A percentile compares a stretch with the other conserved stretches of the same genome.
phyloP scores from a whole-genome alignment of 2,329 filamentous ascomycete genomes.

The Amauroascus niger region DNA sequence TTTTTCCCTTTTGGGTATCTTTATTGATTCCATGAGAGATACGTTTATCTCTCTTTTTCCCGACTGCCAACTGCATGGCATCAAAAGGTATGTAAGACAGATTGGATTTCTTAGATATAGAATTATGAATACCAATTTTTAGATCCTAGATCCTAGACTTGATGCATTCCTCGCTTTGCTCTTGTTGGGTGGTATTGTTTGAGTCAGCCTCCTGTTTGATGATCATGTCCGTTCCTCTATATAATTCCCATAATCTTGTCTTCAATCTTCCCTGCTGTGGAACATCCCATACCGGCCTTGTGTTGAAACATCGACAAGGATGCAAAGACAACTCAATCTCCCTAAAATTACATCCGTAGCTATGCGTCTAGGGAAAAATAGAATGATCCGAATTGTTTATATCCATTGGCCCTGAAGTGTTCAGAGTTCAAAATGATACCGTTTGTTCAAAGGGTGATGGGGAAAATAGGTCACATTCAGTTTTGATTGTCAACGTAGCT shows the following conservation, averaged over 20 bases:
- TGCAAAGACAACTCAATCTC: background rate
- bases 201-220: no score
- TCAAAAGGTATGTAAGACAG: background rate
- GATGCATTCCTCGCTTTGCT: background rate
- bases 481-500: background rate
- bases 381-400: no score
- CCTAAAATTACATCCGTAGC: background rate
- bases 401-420: no score
- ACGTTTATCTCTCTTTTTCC: background rate
- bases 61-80: background rate
- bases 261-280: background rate
- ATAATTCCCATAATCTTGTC: background rate
- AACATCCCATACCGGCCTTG: background rate
- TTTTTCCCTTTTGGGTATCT: no score
- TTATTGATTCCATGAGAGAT: no score
- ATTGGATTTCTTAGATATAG: background rate
- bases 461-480: no score
- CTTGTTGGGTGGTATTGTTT: background rate
- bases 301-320: slow-evolving; percentile 1
- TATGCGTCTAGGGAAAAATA: background rate
- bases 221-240: background rate
- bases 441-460: no score
- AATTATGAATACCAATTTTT: background rate
- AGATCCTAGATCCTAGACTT: background rate
- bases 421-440: no score